Percentiles rank a stretch among this genome's conserved stretches.
Conservation (phyloP, 2,329 filamentous ascomycete species). For the Botryosphaeria dothidea region DNA sequence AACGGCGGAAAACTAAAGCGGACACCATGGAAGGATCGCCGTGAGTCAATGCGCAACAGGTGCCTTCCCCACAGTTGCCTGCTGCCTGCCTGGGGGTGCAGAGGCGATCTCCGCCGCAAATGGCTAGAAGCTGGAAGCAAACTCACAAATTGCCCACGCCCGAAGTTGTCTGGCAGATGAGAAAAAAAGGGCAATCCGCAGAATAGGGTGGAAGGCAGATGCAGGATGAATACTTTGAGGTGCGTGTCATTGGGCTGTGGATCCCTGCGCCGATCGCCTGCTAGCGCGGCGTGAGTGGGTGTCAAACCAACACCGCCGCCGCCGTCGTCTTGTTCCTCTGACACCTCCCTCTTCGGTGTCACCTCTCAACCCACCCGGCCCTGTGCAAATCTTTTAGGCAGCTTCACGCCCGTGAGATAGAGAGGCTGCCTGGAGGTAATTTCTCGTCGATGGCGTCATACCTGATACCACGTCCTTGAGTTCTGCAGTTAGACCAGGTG, state of each 20-base stretch:
- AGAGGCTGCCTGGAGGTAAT: not conserved
- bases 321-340: not conserved
- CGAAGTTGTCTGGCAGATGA: not conserved
- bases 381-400: not conserved
- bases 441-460: too few species aligned
- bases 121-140: too few species aligned
- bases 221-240: not conserved
- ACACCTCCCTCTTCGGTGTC: not conserved
- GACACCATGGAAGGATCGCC: slow-evolving; percentile 1
- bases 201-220: not conserved
- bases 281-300: not conserved
- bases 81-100: not conserved
- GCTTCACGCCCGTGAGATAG: not conserved
- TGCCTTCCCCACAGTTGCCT: not conserved
- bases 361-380: not conserved
- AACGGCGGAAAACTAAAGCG: not conserved
- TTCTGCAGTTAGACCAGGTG: too few species aligned
- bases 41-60: not conserved
- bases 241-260: too few species aligned
- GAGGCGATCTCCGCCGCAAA: too few species aligned
- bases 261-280: not conserved
- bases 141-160: too few species aligned
- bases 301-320: not conserved
- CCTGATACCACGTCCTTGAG: too few species aligned
- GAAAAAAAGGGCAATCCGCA: not conserved